phyloP scores from a whole-genome alignment of 2,329 filamentous ascomycete genomes.

The Metarhizium anisopliae region DNA sequence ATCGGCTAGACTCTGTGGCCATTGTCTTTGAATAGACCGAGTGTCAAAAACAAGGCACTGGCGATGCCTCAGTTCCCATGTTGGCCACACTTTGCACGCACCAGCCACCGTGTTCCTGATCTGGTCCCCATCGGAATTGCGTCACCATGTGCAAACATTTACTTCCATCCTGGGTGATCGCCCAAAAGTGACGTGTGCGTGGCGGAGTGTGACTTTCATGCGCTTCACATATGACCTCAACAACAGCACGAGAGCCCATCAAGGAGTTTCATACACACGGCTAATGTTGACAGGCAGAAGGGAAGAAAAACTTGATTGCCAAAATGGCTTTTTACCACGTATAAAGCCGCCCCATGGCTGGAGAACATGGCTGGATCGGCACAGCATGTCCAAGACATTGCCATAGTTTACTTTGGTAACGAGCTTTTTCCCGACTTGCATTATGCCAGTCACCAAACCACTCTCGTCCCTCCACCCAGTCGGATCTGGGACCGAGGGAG shows the following conservation, averaged over 20 bases:
- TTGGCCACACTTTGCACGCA: not conserved
- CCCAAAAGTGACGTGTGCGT: not conserved
- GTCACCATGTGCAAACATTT: not conserved
- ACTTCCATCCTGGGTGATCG: not conserved
- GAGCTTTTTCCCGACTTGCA: not conserved
- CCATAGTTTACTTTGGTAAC: not conserved
- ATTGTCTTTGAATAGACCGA: not conserved
- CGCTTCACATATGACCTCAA: not conserved
- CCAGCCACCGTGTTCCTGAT: not conserved
- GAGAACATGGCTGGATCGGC: not conserved
- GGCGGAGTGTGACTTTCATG: not conserved
- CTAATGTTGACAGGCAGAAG: not conserved
- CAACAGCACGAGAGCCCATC: not conserved
- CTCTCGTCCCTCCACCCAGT: not conserved
- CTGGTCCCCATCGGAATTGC: not conserved
- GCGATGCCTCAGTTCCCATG: not conserved
- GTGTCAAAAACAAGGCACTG: not conserved
- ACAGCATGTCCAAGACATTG: not conserved
- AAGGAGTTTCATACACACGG: not conserved
- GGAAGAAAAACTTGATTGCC: not conserved
- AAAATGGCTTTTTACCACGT: not conserved
- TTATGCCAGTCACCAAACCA: conserved; percentile 1
- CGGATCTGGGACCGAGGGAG: not conserved
- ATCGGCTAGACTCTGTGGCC: not conserved
- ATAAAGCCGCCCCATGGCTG: not conserved